These are phyloP conservation scores for Mimosa pudica DNA, from an alignment of 306 rosid genomes.

Conservation along the genomic window DNA sequence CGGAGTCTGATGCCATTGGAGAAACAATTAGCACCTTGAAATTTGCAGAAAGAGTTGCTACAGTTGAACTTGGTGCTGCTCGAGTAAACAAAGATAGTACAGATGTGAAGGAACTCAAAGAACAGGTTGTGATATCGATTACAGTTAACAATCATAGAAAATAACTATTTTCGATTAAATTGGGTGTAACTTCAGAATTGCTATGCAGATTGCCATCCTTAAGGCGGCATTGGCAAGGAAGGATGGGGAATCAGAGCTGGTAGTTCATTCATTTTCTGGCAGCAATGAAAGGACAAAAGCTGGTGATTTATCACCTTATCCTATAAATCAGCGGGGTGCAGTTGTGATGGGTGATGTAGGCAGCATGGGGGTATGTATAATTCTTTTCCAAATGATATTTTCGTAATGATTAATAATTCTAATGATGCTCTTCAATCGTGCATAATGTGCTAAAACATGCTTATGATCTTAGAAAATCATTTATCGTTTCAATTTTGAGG, in stretches of 20 bases:
- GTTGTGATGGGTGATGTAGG: slow-evolving; percentile 52
- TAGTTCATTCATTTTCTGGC: slow-evolving; percentile 50
- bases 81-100: slow-evolving; percentile 79
- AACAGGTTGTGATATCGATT: slow-evolving; percentile 56
- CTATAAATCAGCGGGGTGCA: slow-evolving; percentile 41
- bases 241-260: slow-evolving; percentile 52
- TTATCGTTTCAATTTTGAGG: not conserved
- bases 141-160: slow-evolving; percentile 26
- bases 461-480: not conserved
- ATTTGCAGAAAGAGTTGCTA: slow-evolving; percentile 96
- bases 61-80: slow-evolving; percentile 96
- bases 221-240: slow-evolving; percentile 78
- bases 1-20: slow-evolving; percentile 75
- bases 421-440: slow-evolving; percentile 2
- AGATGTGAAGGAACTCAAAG: slow-evolving; percentile 91
- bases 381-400: slow-evolving; percentile 7
- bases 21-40: slow-evolving; percentile 92
- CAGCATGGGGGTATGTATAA: slow-evolving; percentile 66
- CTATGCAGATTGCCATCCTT: slow-evolving; percentile 68
- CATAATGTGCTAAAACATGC: not conserved
- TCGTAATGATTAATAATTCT: not conserved
- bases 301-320: slow-evolving; percentile 62
- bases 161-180: not conserved
- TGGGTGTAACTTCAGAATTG: slow-evolving; percentile 21
- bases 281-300: slow-evolving; percentile 60